These are phyloP conservation scores for Exophiala lecanii-corni DNA, from an alignment of 2,329 filamentous ascomycete genomes.

Conservation along the genomic window DNA sequence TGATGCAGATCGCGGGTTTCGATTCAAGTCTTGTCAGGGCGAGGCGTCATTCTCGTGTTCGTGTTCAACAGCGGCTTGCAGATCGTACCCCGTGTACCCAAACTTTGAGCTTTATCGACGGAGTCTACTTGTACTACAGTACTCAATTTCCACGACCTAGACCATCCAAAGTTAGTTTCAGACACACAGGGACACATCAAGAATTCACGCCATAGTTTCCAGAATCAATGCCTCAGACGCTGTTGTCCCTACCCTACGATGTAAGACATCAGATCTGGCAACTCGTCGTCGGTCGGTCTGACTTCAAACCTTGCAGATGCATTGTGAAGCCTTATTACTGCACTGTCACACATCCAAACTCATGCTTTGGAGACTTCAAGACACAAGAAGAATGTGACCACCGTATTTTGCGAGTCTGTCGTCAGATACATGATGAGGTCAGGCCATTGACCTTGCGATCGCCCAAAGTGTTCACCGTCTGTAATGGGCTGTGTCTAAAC, in stretches of 20 bases:
- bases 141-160: no score
- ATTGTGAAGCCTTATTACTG: conserved; percentile 1
- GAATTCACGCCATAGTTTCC: no score
- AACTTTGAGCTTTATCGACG: no score
- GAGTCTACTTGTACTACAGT: no score
- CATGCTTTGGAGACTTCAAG: conserved; percentile 8
- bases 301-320: conserved; percentile 12
- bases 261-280: conserved; percentile 14
- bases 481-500: conserved; percentile 14
- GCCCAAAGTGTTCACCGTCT: conserved; percentile 9
- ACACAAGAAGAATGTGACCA: conserved; percentile 5
- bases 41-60: no score
- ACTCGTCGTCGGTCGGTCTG: conserved; percentile 4
- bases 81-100: no score
- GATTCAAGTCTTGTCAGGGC: no score
- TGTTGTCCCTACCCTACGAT: conserved; percentile 15
- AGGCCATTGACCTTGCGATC: conserved; percentile 4
- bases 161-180: no score
- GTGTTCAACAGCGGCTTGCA: no score
- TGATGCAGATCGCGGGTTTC: no score
- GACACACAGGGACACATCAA: no score
- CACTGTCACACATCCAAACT: conserved; percentile 1
- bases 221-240: no score
- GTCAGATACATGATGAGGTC: conserved; percentile 14
- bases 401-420: conserved; percentile 11